These are phyloP conservation scores for Pyrenochaeta sp. DNA, from an alignment of 2,329 filamentous ascomycete species.

Conservation along the genomic window DNA sequence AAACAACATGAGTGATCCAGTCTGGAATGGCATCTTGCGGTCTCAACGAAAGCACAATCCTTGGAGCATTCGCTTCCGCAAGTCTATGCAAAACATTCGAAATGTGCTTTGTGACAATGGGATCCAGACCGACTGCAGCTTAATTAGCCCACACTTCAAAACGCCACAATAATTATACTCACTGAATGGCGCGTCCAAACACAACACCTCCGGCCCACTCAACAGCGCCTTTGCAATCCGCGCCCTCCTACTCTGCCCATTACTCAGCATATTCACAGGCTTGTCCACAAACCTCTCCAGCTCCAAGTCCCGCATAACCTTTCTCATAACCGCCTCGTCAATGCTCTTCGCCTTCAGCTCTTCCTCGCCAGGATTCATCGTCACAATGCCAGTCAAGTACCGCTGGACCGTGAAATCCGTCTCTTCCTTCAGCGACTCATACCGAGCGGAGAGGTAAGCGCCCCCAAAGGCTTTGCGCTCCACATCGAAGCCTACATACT, in stretches of 20 bases:
- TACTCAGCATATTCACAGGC: conserved; percentile 88
- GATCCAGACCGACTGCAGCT: conserved; percentile 81
- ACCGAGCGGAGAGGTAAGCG: conserved; percentile 86
- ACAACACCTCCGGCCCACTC: conserved; percentile 76
- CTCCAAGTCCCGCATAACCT: conserved; percentile 73
- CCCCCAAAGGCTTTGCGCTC: conserved; percentile 67
- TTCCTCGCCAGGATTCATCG: conserved; percentile 74
- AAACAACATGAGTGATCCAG: conserved; percentile 87
- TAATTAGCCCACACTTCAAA: conserved; percentile 1
- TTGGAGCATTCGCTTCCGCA: conserved; percentile 70
- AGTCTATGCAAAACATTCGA: conserved; percentile 74
- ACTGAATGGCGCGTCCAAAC: conserved; percentile 89
- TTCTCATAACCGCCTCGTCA: conserved; percentile 59
- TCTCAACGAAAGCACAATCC: conserved; percentile 77
- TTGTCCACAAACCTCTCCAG: conserved; percentile 75
- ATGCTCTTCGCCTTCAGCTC: conserved; percentile 55
- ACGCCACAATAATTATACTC: conserved; percentile 27
- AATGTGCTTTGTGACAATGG: conserved; percentile 75
- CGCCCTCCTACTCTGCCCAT: conserved; percentile 87
- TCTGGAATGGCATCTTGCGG: conserved; percentile 87
- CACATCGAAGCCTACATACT: conserved; percentile 89
- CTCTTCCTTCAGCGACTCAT: conserved; percentile 85
- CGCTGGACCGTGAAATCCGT: conserved; percentile 86
- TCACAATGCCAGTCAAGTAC: conserved; percentile 82
- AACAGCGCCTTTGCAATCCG: conserved; percentile 88